A percentile compares a stretch with the other conserved stretches of the same genome.
Evolutionary conservation across 116 monocot species (phyloP).

Genomic region (Trichopus zeylanicus): DNA sequence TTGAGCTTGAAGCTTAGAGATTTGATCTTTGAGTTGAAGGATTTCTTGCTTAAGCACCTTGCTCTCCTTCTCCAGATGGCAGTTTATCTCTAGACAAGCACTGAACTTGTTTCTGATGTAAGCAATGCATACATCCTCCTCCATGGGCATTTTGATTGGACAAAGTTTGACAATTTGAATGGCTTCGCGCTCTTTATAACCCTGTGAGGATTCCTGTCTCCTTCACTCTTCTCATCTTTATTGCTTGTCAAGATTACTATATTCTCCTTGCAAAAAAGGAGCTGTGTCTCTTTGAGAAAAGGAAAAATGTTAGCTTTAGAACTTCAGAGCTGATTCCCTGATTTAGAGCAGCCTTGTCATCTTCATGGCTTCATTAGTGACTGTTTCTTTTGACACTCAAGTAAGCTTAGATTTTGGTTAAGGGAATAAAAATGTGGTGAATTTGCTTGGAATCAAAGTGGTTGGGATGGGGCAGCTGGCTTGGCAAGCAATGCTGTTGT

Average conservation of each 20-base stretch:
- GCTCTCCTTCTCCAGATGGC: slow-evolving; percentile 42
- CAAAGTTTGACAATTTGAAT: background rate
- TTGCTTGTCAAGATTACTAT: slow-evolving; percentile 1
- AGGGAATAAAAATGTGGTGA: slow-evolving; percentile 5
- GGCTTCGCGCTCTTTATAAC: background rate
- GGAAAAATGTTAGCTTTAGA: background rate
- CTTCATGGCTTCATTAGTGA: slow-evolving; percentile 4
- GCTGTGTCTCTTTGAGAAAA: slow-evolving; percentile 2
- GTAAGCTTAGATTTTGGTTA: slow-evolving; percentile 9
- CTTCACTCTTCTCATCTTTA: background rate
- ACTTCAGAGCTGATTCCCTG: background rate
- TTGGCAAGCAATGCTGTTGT: slow-evolving; percentile 21
- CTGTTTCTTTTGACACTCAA: too few species aligned
- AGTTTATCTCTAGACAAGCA: slow-evolving; percentile 22
- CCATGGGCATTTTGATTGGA: slow-evolving; percentile 14
- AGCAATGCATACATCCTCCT: slow-evolving; percentile 14
- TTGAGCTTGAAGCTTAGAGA: slow-evolving; percentile 14
- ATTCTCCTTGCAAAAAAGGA: background rate
- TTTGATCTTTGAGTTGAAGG: slow-evolving; percentile 16
- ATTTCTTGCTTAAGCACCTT: slow-evolving; percentile 34
- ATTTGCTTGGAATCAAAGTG: slow-evolving; percentile 31
- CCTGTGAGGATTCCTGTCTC: slow-evolving; percentile 1
- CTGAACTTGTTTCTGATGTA: slow-evolving; percentile 23
- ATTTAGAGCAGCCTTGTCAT: background rate
- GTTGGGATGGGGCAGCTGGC: slow-evolving; percentile 29